Evolutionary conservation across 495 filamentous ascomycete species (phyloP).

Genomic region (Pyronema omphalodes): DNA sequence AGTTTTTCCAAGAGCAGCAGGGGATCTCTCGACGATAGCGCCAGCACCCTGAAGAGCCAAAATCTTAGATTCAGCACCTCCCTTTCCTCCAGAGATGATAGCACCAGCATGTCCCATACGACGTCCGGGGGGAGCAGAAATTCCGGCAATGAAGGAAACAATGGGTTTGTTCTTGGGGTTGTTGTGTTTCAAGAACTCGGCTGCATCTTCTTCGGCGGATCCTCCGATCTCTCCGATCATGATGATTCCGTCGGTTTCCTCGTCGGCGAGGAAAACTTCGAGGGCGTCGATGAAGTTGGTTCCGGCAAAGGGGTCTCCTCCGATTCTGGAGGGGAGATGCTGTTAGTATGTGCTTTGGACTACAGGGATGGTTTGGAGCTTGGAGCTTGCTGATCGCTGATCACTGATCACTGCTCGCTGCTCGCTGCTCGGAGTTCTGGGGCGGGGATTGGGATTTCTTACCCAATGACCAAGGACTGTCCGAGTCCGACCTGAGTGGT

Average conservation of each 20-base stretch:
- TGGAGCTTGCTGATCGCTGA: neutral
- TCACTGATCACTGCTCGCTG: too few relatives aligned
- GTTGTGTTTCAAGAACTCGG: constrained; percentile 80
- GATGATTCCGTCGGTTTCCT: constrained; percentile 92
- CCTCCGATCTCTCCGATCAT: constrained; percentile 99
- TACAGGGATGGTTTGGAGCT: neutral
- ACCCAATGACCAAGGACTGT: constrained; percentile 81
- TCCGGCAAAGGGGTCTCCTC: constrained; percentile 94
- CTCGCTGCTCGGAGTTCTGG: too few relatives aligned
- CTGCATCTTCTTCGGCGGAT: constrained; percentile 90
- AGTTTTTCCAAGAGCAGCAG: constrained; percentile 76
- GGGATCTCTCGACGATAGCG: constrained; percentile 90
- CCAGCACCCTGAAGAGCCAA: constrained; percentile 78
- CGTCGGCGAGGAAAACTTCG: constrained; percentile 86
- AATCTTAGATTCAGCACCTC: constrained; percentile 96
- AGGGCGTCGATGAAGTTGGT: constrained; percentile 99
- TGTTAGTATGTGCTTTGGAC: neutral
- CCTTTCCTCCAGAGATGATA: constrained; percentile 94
- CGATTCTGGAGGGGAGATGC: constrained; percentile 39
- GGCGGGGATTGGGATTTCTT: neutral
- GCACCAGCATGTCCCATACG: constrained; percentile 98
- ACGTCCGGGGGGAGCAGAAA: constrained; percentile 85
- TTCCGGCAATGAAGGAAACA: constrained; percentile 95
- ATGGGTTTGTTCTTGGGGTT: constrained; percentile 90
- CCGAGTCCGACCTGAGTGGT: constrained; percentile 91